Evolutionary conservation across 2,329 filamentous ascomycete species (phyloP), one percentile per base, ranked within the genome.

Genomic region (Diaporthe amygdali): DNA sequence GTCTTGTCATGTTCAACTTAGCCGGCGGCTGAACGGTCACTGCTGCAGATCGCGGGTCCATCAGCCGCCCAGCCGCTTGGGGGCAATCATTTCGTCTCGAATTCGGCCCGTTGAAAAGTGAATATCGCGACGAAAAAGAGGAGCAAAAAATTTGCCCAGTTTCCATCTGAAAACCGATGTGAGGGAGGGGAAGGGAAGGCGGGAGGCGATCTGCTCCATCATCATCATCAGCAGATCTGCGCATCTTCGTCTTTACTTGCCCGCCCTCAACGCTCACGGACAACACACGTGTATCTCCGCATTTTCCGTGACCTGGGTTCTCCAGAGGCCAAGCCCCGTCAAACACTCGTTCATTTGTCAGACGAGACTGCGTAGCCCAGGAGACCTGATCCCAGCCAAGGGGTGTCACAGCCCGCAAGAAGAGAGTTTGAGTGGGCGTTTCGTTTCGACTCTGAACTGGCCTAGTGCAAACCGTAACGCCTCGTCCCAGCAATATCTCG

Each of bases 391-490:
- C 59, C 59, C 32, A 14, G 44, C 59, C n/a, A 64, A 64, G 59
- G 59, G 59, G 59, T 37, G 59, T 49, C 59, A 49, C 30, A 30
- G 30, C n/a, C 59, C 10, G 44, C 8, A 27, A 44, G 44, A 64
- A 37, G 44, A 49, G 59, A 64, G 59, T 64, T 49, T 64, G 59
- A 64, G 44, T 25, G 59, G n/a, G 59, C 44, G 59, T 64, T 64
- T 64, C 59, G 59, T 64, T 64, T 64, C 59, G 59, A 64, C 59
- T 64, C 59, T 49, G 9, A 64, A 37, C 59, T 37, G 59, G 44
- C 44, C 44, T 49, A 64, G 41, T 49, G 34, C 44, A 37, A 64
- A 49, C 44, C 59, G 44, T 64, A 49, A 64, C 59, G 59, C 59
- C 59, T 64, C 30, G 59, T 34, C 47, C 59, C 30, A 32, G 37